Conservation (phyloP, 805 yeast genomes). For the Cyberlindnera galapagoensis region DNA sequence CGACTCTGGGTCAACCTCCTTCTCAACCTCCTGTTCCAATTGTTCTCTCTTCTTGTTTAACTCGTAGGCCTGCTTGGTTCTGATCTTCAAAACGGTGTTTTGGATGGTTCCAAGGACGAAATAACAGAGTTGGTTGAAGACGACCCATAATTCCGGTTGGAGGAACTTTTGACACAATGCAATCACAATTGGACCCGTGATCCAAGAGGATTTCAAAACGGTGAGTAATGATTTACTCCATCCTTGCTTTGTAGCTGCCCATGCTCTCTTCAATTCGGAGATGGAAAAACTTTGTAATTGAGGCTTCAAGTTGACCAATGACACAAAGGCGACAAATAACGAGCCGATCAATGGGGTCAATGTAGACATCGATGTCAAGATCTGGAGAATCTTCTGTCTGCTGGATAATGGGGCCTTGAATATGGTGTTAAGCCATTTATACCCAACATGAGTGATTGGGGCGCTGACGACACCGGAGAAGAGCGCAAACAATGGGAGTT, state of each 20-base stretch:
- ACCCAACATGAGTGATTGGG: conserved; percentile 52
- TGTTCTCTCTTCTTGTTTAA: conserved; percentile 17
- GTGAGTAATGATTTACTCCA: conserved; percentile 37
- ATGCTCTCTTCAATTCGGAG: conserved; percentile 11
- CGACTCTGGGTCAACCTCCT: conserved; percentile 9
- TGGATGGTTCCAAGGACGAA: conserved; percentile 58
- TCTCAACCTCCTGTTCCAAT: conserved; percentile 15
- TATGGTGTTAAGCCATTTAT: conserved; percentile 37
- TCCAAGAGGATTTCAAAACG: conserved; percentile 46
- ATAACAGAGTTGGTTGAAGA: conserved; percentile 51
- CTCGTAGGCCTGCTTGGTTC: conserved; percentile 19
- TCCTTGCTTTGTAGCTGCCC: conserved; percentile 17
- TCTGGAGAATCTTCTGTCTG: conserved; percentile 39
- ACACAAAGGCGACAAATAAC: conserved; percentile 44
- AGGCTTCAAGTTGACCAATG: conserved; percentile 37
- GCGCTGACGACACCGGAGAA: conserved; percentile 50
- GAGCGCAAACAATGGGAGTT: conserved; percentile 46
- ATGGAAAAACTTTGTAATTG: conserved; percentile 8
- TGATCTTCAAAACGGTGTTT: conserved; percentile 46
- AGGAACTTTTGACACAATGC: conserved; percentile 51
- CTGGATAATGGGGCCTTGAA: conserved; percentile 37
- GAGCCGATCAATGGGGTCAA: conserved; percentile 49
- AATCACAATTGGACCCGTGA: conserved; percentile 47
- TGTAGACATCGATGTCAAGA: conserved; percentile 43
- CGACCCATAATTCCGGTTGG: conserved; percentile 57